Evolutionary conservation across 805 yeast genomes (phyloP).

Genomic region (Suhomyces kilbournensis): DNA sequence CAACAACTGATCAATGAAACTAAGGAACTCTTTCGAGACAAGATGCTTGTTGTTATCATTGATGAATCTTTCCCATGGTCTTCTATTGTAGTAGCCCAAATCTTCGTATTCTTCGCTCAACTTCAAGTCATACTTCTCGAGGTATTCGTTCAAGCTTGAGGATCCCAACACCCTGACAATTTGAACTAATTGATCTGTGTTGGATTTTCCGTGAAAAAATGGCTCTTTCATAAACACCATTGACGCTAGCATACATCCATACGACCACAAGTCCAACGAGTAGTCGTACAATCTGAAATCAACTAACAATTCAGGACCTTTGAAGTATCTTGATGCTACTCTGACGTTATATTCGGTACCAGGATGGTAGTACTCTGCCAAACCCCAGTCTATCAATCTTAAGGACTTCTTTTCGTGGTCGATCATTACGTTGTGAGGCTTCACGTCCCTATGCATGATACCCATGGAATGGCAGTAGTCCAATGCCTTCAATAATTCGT

Average conservation of each 20-base stretch:
- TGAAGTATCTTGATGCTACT: conserved; percentile 87
- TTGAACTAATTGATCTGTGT: conserved; percentile 87
- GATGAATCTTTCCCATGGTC: conserved; percentile 64
- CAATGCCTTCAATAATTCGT: conserved; percentile 74
- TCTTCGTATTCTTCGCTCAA: conserved; percentile 79
- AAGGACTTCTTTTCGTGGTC: conserved; percentile 64
- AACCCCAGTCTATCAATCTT: conserved; percentile 90
- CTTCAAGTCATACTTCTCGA: conserved; percentile 64
- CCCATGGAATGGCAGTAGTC: conserved; percentile 93
- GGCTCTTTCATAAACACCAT: conserved; percentile 89
- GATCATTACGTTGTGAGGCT: conserved; percentile 92
- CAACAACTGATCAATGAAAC: conserved; percentile 68
- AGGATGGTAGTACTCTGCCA: conserved; percentile 89
- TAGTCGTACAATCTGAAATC: conserved; percentile 84
- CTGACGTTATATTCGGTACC: conserved; percentile 88
- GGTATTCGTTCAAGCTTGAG: conserved; percentile 63
- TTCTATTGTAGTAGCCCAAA: conserved; percentile 62
- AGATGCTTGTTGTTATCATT: conserved; percentile 52
- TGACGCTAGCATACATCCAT: conserved; percentile 88
- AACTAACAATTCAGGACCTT: conserved; percentile 87
- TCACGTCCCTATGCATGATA: conserved; percentile 91
- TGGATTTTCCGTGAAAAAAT: conserved; percentile 87
- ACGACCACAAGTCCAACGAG: conserved; percentile 86
- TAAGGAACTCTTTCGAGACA: conserved; percentile 57
- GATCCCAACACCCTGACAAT: conserved; percentile 88